These are phyloP conservation scores for Avena sativa DNA, from an alignment of 176 grass and related monocot genomes.

Conservation along the genomic window DNA sequence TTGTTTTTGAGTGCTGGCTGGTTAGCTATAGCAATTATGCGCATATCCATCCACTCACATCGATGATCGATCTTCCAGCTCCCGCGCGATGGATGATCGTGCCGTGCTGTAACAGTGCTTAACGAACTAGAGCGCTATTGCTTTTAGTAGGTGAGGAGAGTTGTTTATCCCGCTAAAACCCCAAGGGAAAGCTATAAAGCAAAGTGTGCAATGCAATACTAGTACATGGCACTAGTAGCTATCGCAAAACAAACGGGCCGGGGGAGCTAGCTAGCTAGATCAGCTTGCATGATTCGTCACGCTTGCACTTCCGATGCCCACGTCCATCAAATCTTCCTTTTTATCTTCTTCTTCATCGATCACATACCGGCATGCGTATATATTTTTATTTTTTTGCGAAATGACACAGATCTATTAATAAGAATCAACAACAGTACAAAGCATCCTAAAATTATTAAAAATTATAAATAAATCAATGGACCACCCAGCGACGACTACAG, in stretches of 20 bases:
- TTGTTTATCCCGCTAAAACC: not conserved
- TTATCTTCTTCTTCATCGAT: not conserved
- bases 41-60: not conserved
- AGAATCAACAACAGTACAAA: no score
- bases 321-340: not conserved
- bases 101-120: not conserved
- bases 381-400: no score
- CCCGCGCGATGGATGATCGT: not conserved
- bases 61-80: not conserved
- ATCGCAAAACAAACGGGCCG: not conserved
- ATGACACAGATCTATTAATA: no score
- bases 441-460: no score
- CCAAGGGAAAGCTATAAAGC: not conserved
- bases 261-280: no score
- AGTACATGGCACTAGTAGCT: constrained; percentile 26
- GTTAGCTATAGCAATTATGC: no score
- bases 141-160: constrained; percentile 31
- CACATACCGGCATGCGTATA: no score
- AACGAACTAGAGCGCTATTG: constrained; percentile 24
- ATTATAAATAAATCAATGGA: no score
- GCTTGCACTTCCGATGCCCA: constrained; percentile 4
- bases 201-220: not conserved
- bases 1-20: not conserved
- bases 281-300: constrained; percentile 13
- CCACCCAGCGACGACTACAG: no score